These are phyloP conservation scores for Russula lepida DNA, from an alignment of 768 basidiomycete species.

Conservation along the genomic window DNA sequence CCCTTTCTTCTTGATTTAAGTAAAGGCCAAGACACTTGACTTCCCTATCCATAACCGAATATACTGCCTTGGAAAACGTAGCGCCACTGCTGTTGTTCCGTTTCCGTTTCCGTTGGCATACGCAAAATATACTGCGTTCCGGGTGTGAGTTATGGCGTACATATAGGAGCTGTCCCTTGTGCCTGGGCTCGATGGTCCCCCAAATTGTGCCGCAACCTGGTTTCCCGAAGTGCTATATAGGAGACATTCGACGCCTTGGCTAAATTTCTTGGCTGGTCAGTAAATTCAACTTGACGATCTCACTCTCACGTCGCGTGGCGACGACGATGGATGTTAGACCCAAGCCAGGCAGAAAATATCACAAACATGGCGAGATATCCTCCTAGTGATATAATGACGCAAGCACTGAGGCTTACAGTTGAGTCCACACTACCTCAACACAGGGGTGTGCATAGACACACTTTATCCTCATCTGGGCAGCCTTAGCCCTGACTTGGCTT, in stretches of 20 bases:
- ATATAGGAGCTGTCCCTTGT: not conserved
- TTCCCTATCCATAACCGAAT: too few species aligned
- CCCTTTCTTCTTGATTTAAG: too few species aligned
- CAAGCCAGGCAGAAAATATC: conserved; percentile 39
- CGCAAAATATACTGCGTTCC: not conserved
- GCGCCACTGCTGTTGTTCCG: not conserved
- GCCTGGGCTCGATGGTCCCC: not conserved
- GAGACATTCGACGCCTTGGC: not conserved
- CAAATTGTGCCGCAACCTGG: not conserved
- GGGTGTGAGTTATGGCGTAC: not conserved
- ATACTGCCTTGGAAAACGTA: not conserved
- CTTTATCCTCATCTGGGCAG: too few species aligned
- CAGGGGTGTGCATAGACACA: too few species aligned
- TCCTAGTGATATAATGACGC: too few species aligned
- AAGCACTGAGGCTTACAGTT: too few species aligned
- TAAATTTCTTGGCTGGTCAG: too few species aligned
- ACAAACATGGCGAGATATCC: conserved; percentile 42
- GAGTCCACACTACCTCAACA: too few species aligned
- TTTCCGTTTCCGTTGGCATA: not conserved
- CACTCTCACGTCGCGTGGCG: conserved; percentile 30
- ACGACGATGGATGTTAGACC: conserved; percentile 43
- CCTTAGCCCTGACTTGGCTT: too few species aligned
- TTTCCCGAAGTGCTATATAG: not conserved
- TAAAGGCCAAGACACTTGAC: too few species aligned
- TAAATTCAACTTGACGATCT: conserved; percentile 13